Evolutionary conservation across 768 basidiomycete species (phyloP).

Genomic region (Melanogaster broomeanus): DNA sequence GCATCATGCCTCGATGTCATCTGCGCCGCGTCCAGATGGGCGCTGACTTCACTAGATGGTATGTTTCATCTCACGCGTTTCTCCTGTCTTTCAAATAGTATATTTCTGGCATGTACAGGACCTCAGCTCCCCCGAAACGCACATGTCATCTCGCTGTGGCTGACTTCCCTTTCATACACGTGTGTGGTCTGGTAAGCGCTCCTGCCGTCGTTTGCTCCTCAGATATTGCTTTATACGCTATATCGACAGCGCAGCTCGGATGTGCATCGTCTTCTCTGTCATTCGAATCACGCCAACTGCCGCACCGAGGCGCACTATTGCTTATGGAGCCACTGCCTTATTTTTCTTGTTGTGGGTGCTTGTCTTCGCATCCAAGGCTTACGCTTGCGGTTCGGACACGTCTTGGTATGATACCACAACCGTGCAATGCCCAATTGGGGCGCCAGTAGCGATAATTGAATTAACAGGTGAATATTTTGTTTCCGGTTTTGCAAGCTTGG

Average conservation of each 20-base stretch:
- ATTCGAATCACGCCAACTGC: constrained; percentile 4
- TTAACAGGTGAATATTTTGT: constrained; percentile 2
- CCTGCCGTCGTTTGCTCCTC: background rate
- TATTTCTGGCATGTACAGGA: background rate
- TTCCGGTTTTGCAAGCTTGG: background rate
- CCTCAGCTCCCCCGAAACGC: background rate
- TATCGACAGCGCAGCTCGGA: constrained; percentile 9
- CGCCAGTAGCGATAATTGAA: background rate
- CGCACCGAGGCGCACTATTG: constrained; percentile 1
- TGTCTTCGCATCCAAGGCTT: constrained; percentile 3
- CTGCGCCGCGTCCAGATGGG: constrained; percentile 10
- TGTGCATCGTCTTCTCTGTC: constrained; percentile 17
- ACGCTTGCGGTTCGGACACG: constrained; percentile 8
- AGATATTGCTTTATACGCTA: background rate
- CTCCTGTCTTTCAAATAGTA: background rate
- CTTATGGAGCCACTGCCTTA: background rate
- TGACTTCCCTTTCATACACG: constrained; percentile 1
- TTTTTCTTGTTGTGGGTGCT: constrained; percentile 13
- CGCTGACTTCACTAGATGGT: constrained; percentile 1
- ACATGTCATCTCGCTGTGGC: constrained; percentile 5
- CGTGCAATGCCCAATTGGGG: constrained; percentile 2
- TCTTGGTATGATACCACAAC: constrained; percentile 8
- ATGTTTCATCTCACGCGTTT: background rate
- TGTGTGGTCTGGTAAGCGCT: constrained; percentile 9
- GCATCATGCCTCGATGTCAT: constrained; percentile 4